Evolutionary conservation across 164 flowering plant genomes (phyloP), one percentile per base, ranked within the genome.

Genomic region (Sedum album): DNA sequence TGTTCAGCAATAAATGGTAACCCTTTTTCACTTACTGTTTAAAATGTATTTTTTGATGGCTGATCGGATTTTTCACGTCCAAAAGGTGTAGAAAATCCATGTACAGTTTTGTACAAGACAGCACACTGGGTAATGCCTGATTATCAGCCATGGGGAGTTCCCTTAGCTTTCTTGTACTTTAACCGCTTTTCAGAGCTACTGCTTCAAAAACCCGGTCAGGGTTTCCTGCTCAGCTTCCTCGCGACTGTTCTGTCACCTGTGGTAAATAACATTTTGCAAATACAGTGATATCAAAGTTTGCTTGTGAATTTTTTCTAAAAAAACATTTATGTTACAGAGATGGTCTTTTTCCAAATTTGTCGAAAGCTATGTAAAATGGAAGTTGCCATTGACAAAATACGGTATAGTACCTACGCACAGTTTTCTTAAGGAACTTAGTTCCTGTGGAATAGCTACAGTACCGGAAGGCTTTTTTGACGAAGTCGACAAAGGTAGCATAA

Each of bases 1-100:
- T 57, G 65, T 31, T 57, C 71, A 57, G 7, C 64, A 8, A 41
- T 44, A 44, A 44, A 44, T 44, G 48, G 48, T 44, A 44, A 44
- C 18, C 15, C 48, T 0, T 44, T 44, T 44, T 44, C 42, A 39
- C 13, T 39, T 44, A 11, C 38, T 35, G 38, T 35, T 44, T 44
- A 14, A 44, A 44, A 44, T 13, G 48, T 18, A 14, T 44, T 13
- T 44, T 17, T 15, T 44, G 20, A 44, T 44, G 15, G 17, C 1
- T 44, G 18, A 44, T 0, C n/a, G n/a, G n/a, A 0, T 44, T 44
- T 44, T 44, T 44, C 10, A 15, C 17, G 3, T 11, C 18, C 5
- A 44, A n/a, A 44, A 44, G 48, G 48, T 15, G 17, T 44, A 17
- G 18, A 44, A 44, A 44, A 44, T 44, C 48, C n/a, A 44, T 44